Evolutionary conservation across 305 asterid genomes (phyloP), one percentile per base, ranked within the genome.

Genomic region (Fraxinus paxiana): DNA sequence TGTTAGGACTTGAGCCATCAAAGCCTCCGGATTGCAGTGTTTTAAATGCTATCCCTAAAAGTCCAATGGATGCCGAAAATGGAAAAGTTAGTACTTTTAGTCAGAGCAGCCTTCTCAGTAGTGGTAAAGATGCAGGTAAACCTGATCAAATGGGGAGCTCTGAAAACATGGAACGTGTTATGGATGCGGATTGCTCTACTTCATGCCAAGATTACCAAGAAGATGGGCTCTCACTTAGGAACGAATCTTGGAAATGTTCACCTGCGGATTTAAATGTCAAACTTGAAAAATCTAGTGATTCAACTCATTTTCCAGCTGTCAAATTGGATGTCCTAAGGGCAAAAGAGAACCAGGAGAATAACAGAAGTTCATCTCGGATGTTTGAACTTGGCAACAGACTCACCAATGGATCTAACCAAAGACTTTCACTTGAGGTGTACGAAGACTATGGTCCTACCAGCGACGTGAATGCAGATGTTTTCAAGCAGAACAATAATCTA

Each of bases 1-100:
- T 95, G 89, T 92, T 95, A 10, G 99, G 99, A 77, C 96, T 95
- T 51, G 91, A 90, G 89, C 99, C 99, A 15, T 94, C 98, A 82
- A 95, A 95, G 86, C 99, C 99, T 33, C 98, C 96, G 2, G 98
- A 90, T 87, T 90, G 15, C 84, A 88, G 92, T 81, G 75, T 79
- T 48, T 74, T 37, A 38, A 89, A 87, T 69, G 82, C 80, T 61
- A 81, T 78, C 77, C 61, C 86, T 79, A 89, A 84, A 79, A 89
- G 81, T 80, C 67, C 85, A 35, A 69, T 17, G 46, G 28, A 54
- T 75, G 85, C 67, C 63, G 86, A 83, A 77, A 88, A 88, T 85
- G 88, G 82, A 26, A 76, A 61, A 56, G 41, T 31, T 79, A 77
- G 76, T 71, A 43, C 87, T 17, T 83, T 80, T 67, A 73, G 18